Evolutionary conservation across 257 asterid genomes (phyloP).

Genomic region (Linaria vulgaris): DNA sequence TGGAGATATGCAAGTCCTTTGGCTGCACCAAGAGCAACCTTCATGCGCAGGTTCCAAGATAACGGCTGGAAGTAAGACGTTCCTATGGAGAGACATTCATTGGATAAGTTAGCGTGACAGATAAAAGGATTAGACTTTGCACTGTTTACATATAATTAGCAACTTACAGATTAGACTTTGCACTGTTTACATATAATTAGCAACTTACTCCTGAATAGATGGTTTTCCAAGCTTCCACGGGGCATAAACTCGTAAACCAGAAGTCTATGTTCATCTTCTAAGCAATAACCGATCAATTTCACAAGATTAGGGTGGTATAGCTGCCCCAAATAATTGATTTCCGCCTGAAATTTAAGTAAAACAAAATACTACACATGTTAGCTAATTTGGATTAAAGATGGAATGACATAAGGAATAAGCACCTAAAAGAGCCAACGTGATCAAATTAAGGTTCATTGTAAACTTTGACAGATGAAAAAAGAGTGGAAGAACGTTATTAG

Average conservation of each 20-base stretch:
- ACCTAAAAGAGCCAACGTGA: background rate
- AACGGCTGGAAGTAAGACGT: slow-evolving; percentile 63
- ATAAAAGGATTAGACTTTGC: background rate
- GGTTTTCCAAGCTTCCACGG: slow-evolving; percentile 76
- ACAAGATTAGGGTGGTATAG: slow-evolving; percentile 69
- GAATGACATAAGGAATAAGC: background rate
- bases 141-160: background rate
- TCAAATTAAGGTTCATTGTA: too few species aligned
- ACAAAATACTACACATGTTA: background rate
- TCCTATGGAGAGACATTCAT: slow-evolving; percentile 35
- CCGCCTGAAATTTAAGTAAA: slow-evolving; percentile 39
- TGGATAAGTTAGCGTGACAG: background rate
- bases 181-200: background rate
- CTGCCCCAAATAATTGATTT: slow-evolving; percentile 61
- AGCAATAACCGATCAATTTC: slow-evolving; percentile 61
- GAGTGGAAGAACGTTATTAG: too few species aligned
- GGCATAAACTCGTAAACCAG: slow-evolving; percentile 79
- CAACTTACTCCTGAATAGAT: slow-evolving; percentile 63
- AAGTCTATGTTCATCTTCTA: slow-evolving; percentile 69
- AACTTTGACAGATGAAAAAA: too few species aligned
- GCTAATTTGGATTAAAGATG: background rate
- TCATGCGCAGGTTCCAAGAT: slow-evolving; percentile 65
- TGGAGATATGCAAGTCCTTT: slow-evolving; percentile 70
- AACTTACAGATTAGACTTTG: slow-evolving; percentile 35
- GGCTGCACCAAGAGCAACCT: slow-evolving; percentile 72